These are phyloP conservation scores for Acacia confusa DNA, from an alignment of 306 rosid species.

Conservation along the genomic window DNA sequence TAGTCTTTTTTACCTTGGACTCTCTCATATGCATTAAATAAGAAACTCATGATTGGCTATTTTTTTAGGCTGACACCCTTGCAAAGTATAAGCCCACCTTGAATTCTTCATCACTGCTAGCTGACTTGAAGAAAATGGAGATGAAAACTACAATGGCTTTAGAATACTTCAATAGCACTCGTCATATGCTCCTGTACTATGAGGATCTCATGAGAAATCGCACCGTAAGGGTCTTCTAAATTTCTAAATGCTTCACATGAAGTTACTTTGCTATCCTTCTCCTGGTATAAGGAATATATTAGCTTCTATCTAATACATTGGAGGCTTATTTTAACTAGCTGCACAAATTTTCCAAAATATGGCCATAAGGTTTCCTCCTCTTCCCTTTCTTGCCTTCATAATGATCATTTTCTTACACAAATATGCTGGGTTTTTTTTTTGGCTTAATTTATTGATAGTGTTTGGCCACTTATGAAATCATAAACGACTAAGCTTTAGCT, in stretches of 20 bases:
- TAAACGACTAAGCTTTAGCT: background rate
- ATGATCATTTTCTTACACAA: background rate
- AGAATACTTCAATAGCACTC: slow-evolving; percentile 70
- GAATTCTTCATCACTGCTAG: slow-evolving; percentile 59
- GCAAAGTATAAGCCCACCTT: slow-evolving; percentile 79
- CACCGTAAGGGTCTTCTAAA: slow-evolving; percentile 53
- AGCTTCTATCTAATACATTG: background rate
- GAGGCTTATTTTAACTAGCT: slow-evolving; percentile 3
- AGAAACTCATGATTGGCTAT: slow-evolving; percentile 26
- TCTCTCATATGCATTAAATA: slow-evolving; percentile 1
- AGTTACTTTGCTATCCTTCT: background rate
- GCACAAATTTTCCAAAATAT: background rate
- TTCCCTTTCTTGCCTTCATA: background rate
- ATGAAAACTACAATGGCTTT: slow-evolving; percentile 56
- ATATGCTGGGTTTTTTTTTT: background rate
- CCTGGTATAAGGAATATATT: background rate
- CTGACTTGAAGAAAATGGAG: slow-evolving; percentile 71
- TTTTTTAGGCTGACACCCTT: slow-evolving; percentile 72
- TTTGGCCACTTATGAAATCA: background rate
- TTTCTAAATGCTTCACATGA: background rate
- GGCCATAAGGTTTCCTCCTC: background rate
- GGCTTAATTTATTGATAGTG: background rate
- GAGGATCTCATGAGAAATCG: slow-evolving; percentile 76
- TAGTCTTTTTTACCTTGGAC: slow-evolving; percentile 9
- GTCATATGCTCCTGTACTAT: slow-evolving; percentile 74